These are phyloP conservation scores for Hymenoscyphus albidus DNA, from an alignment of 2,329 filamentous ascomycete genomes.

Conservation along the genomic window DNA sequence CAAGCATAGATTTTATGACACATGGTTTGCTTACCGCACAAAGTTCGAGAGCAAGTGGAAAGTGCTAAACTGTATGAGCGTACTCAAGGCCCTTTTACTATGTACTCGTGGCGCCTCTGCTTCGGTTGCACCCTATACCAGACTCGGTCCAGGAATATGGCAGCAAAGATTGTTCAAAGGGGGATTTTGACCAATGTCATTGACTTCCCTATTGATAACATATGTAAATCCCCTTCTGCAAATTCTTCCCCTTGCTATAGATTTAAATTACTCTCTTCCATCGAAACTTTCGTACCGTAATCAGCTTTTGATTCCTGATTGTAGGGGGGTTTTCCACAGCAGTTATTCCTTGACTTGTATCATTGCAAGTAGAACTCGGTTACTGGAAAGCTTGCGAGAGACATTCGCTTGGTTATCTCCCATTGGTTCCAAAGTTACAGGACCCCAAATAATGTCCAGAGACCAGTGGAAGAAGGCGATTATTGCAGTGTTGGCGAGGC, in stretches of 20 bases:
- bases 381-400: slow-evolving; percentile 13
- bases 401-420: slow-evolving; percentile 13
- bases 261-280: background rate
- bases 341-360: slow-evolving; percentile 19
- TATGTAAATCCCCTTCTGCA: background rate
- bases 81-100: too few species aligned
- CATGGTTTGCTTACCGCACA: too few species aligned
- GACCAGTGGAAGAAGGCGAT: background rate
- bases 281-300: background rate
- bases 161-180: background rate
- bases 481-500: background rate
- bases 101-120: background rate
- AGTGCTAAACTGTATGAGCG: too few species aligned
- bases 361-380: slow-evolving; percentile 12
- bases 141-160: background rate
- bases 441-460: slow-evolving; percentile 10
- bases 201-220: background rate
- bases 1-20: too few species aligned
- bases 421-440: background rate
- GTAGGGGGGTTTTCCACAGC: slow-evolving; percentile 17
- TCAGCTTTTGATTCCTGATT: slow-evolving; percentile 4
- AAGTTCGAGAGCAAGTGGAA: too few species aligned
- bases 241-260: slow-evolving; percentile 8
- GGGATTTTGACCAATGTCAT: too few species aligned
- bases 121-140: too few species aligned